phyloP scores from a whole-genome alignment of 306 rosid species.

The Gillenia trifoliata region DNA sequence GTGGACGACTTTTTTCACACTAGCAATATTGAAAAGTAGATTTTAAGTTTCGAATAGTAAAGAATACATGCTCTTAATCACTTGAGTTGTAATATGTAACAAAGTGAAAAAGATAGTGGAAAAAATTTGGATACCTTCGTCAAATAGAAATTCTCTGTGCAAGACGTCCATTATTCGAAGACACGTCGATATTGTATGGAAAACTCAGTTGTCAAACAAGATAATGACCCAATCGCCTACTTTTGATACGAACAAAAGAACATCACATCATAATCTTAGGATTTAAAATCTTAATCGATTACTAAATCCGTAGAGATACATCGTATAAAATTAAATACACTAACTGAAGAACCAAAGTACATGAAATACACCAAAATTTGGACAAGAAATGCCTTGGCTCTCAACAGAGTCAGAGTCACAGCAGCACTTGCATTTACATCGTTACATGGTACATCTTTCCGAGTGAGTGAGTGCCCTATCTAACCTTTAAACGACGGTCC shows the following conservation, averaged over 20 bases:
- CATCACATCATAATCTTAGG: background rate
- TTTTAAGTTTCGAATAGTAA: too few relatives aligned
- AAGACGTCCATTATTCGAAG: too few relatives aligned
- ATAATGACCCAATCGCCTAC: too few relatives aligned
- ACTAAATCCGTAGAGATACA: background rate
- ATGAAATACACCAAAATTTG: conserved; percentile 3
- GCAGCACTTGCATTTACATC: conserved; percentile 3
- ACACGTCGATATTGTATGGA: too few relatives aligned
- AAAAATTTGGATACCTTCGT: too few relatives aligned
- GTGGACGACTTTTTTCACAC: too few relatives aligned
- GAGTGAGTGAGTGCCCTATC: background rate
- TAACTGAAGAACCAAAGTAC: background rate
- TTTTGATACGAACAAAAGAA: background rate
- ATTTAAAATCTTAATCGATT: background rate
- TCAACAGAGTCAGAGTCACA: background rate
- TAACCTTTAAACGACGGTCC: background rate
- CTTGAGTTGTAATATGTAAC: too few relatives aligned
- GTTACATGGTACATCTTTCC: conserved; percentile 12
- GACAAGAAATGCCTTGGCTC: background rate
- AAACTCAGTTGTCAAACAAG: too few relatives aligned
- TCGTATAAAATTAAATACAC: background rate
- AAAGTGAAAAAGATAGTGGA: too few relatives aligned
- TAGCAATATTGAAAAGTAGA: too few relatives aligned
- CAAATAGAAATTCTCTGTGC: too few relatives aligned
- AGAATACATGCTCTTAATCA: too few relatives aligned